Evolutionary conservation across 2,329 filamentous ascomycete genomes (phyloP).

Genomic region (Cladorrhinum sp.): DNA sequence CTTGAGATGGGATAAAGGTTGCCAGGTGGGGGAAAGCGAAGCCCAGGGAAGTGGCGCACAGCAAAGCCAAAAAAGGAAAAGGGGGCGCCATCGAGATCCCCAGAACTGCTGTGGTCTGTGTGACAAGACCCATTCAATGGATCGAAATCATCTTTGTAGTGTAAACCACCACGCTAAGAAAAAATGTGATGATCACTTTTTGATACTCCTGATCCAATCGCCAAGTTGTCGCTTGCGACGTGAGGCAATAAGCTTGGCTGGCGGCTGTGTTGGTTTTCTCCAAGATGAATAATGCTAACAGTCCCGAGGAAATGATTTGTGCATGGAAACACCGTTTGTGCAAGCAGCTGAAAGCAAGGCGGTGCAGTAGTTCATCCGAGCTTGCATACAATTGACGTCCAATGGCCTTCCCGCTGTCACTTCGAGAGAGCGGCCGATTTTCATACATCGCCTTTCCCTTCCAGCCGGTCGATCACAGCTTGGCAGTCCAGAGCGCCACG

Average conservation of each 20-base stretch:
- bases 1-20: conserved; percentile 8
- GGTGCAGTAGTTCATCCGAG: neutral
- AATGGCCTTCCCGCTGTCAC: neutral
- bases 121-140: neutral
- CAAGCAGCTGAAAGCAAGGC: conserved; percentile 1
- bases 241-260: neutral
- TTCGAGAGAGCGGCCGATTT: neutral
- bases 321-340: neutral
- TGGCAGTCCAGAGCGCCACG: conserved; percentile 1
- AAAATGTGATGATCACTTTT: neutral
- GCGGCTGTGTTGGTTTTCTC: neutral
- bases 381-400: neutral
- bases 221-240: neutral
- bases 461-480: conserved; percentile 4
- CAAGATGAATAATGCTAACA: neutral
- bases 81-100: neutral
- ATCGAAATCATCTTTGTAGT: neutral
- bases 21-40: neutral
- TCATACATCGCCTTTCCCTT: neutral
- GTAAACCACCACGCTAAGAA: neutral
- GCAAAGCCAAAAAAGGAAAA: conserved; percentile 3
- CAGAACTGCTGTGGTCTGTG: neutral
- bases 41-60: conserved; percentile 6
- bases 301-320: neutral
- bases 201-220: neutral